Percentiles rank a stretch among this genome's conserved stretches.
Evolutionary conservation across 495 filamentous ascomycete genomes (phyloP).

Genomic region (Jackrogersella minutella): DNA sequence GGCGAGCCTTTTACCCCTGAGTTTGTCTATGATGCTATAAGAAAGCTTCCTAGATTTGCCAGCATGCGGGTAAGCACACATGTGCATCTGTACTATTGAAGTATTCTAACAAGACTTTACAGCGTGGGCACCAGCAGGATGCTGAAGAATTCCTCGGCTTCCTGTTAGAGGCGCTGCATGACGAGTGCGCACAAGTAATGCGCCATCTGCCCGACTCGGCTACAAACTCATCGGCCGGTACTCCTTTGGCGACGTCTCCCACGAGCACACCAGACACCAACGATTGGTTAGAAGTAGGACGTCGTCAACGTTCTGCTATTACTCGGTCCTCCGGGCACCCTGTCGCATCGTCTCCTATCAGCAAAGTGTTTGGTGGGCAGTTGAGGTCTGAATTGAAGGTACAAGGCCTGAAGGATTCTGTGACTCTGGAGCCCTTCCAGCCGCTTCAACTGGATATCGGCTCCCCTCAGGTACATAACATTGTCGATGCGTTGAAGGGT

Average conservation of each 20-base stretch:
- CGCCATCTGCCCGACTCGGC: constrained; percentile 55
- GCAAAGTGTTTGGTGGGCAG: constrained; percentile 92
- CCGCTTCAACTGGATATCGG: constrained; percentile 95
- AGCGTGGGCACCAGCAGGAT: constrained; percentile 97
- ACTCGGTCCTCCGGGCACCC: constrained; percentile 87
- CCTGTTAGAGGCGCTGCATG: constrained; percentile 88
- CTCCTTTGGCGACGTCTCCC: constrained; percentile 50
- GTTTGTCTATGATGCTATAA: constrained; percentile 93
- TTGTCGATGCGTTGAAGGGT: constrained; percentile 87
- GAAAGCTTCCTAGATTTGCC: constrained; percentile 83
- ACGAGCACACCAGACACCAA: constrained; percentile 54
- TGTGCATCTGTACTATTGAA: constrained; percentile 3
- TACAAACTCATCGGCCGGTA: constrained; percentile 48
- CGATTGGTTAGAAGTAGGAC: constrained; percentile 94
- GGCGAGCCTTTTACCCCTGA: constrained; percentile 93
- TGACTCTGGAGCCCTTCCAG: constrained; percentile 92
- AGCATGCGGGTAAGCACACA: constrained; percentile 78
- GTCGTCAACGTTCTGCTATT: constrained; percentile 84
- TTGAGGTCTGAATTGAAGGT: constrained; percentile 89
- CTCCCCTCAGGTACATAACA: constrained; percentile 81
- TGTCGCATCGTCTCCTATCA: constrained; percentile 79
- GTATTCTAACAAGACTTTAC: constrained; percentile 42
- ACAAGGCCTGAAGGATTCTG: constrained; percentile 85
- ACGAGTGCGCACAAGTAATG: constrained; percentile 85
- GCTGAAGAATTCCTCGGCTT: constrained; percentile 98